Conservation (phyloP, 192 early-diverging fungal genomes). For the Podila verticillata region DNA sequence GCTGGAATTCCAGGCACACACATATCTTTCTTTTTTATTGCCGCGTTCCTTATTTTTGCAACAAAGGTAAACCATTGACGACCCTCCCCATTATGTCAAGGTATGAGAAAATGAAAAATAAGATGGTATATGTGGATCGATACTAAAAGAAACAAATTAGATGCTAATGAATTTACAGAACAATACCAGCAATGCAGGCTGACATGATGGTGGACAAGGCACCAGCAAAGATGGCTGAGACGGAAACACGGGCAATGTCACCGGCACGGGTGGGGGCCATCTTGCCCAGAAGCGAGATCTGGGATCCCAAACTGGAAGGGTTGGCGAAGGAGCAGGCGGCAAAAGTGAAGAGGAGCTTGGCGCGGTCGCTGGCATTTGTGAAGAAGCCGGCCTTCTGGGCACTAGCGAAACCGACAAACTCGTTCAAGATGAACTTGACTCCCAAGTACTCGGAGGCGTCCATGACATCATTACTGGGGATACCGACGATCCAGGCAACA, state of each 20-base stretch:
- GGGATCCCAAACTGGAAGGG: constrained; percentile 83
- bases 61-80: too few species aligned
- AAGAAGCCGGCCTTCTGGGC: constrained; percentile 34
- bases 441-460: constrained; percentile 75
- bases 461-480: constrained; percentile 57
- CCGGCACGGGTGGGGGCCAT: constrained; percentile 76
- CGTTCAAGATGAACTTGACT: constrained; percentile 65
- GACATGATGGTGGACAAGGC: constrained; percentile 82
- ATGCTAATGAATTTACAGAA: constrained; percentile 48
- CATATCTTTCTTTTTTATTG: too few species aligned
- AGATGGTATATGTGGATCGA: background rate
- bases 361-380: constrained; percentile 53
- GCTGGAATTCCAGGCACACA: too few species aligned
- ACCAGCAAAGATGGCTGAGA: constrained; percentile 84
- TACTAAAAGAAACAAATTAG: background rate
- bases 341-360: constrained; percentile 68
- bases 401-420: constrained; percentile 83
- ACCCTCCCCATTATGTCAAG: too few species aligned
- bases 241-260: constrained; percentile 76
- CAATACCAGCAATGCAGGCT: constrained; percentile 84
- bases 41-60: too few species aligned
- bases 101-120: too few species aligned
- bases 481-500: constrained; percentile 75
- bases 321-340: constrained; percentile 92
- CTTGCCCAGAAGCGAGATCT: constrained; percentile 79